Conservation (phyloP, 2,329 filamentous ascomycete species). For the Fusarium redolens region DNA sequence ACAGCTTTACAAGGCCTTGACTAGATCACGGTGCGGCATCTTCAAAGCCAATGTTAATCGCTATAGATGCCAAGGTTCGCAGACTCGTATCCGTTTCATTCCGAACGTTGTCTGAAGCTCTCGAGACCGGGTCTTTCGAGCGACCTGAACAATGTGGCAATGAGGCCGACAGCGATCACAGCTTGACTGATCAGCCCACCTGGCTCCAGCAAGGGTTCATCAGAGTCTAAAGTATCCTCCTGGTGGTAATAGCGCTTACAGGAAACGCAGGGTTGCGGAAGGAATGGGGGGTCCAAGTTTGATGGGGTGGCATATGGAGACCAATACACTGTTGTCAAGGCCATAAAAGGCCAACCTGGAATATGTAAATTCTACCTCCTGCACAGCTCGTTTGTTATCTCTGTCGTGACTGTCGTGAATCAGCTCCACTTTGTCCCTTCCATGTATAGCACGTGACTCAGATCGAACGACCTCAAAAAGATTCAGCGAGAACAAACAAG, state of each 20-base stretch:
- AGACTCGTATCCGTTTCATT: too few relatives aligned
- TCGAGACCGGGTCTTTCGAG: neutral
- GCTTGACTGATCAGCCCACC: fast-evolving
- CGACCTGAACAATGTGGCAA: fast-evolving
- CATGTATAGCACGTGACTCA: neutral
- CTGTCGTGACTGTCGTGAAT: neutral
- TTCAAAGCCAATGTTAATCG: neutral
- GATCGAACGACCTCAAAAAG: neutral
- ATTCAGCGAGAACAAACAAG: neutral
- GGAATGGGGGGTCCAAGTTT: neutral
- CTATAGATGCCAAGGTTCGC: neutral
- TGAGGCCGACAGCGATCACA: fast-evolving
- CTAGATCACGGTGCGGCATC: neutral
- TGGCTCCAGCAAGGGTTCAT: neutral
- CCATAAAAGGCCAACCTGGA: fast-evolving
- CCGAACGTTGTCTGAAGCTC: neutral
- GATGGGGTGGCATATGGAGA: neutral
- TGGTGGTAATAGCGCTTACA: neutral
- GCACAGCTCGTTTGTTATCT: neutral
- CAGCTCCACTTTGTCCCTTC: neutral
- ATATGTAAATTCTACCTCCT: too few relatives aligned
- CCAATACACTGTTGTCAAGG: fast-evolving
- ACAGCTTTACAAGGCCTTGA: neutral
- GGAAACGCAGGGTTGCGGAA: neutral
- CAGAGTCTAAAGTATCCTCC: fast-evolving